These are phyloP conservation scores for Myxozyma nipponensis DNA, from an alignment of 805 yeast species.

Conservation along the genomic window DNA sequence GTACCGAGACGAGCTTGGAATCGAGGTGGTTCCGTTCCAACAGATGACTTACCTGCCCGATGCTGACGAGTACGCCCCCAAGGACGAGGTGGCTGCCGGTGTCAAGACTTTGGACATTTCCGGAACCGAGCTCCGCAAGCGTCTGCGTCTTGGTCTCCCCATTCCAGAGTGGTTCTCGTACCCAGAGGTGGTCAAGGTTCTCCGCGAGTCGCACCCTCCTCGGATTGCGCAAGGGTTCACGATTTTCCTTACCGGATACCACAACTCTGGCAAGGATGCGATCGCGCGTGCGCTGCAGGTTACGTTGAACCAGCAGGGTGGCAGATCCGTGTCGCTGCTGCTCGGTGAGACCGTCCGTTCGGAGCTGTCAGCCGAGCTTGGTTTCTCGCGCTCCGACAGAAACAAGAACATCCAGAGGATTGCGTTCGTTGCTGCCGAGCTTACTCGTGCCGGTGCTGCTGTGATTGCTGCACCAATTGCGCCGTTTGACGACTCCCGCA, in stretches of 20 bases:
- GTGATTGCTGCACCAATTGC: slow-evolving; percentile 66
- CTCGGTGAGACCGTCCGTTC: slow-evolving; percentile 44
- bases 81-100: slow-evolving; percentile 79
- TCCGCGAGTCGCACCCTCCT: slow-evolving; percentile 91
- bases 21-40: slow-evolving; percentile 92
- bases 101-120: slow-evolving; percentile 84
- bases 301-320: slow-evolving; percentile 85
- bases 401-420: slow-evolving; percentile 45
- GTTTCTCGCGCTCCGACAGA: slow-evolving; percentile 41
- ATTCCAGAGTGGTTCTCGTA: slow-evolving; percentile 97
- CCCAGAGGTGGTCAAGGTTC: slow-evolving; percentile 89
- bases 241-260: slow-evolving; percentile 57
- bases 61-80: slow-evolving; percentile 91
- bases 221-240: slow-evolving; percentile 86
- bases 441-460: slow-evolving; percentile 88
- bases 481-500: slow-evolving; percentile 44
- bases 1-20: slow-evolving; percentile 71
- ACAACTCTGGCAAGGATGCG: slow-evolving; percentile 58
- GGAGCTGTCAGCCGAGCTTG: slow-evolving; percentile 43
- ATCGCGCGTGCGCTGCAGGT: slow-evolving; percentile 82
- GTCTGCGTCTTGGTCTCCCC: slow-evolving; percentile 77
- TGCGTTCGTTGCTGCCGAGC: slow-evolving; percentile 65
- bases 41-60: slow-evolving; percentile 96
- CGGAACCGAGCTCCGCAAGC: slow-evolving; percentile 89
- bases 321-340: slow-evolving; percentile 68